Percentiles rank a stretch among this genome's conserved stretches.
Evolutionary conservation across 139 green algal genomes (phyloP).

Genomic region (Pleodorina starrii): DNA sequence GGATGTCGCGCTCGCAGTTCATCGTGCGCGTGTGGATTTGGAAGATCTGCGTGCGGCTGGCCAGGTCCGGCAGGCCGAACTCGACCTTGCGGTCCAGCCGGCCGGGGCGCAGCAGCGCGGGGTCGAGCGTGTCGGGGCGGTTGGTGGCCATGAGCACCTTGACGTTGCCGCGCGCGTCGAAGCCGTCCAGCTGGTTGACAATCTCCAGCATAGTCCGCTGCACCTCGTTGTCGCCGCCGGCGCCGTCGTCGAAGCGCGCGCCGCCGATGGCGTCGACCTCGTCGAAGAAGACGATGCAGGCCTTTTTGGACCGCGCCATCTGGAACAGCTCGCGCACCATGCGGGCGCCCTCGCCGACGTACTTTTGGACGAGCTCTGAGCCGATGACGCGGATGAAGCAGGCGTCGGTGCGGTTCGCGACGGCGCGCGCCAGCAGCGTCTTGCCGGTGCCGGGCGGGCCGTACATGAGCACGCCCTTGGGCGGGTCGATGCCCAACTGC

Average conservation of each 20-base stretch:
- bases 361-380: slow-evolving; percentile 99
- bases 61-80: slow-evolving; percentile 97
- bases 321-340: slow-evolving; percentile 98
- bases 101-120: slow-evolving; percentile 95
- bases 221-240: slow-evolving; percentile 99
- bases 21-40: slow-evolving; percentile 98
- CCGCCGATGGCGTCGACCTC: slow-evolving; percentile 98
- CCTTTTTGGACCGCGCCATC: slow-evolving; percentile 98
- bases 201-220: slow-evolving; percentile 99
- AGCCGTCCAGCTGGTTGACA: slow-evolving; percentile 99
- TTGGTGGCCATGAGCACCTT: slow-evolving; percentile 99
- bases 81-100: slow-evolving; percentile 98
- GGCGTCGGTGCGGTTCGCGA: slow-evolving; percentile 98
- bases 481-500: slow-evolving; percentile 97
- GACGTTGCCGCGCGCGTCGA: slow-evolving; percentile 98
- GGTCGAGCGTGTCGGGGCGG: slow-evolving; percentile 97
- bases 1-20: slow-evolving; percentile 97
- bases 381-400: slow-evolving; percentile 99
- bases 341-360: slow-evolving; percentile 97
- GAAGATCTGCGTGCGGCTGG: slow-evolving; percentile 97
- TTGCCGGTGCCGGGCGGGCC: slow-evolving; percentile 88
- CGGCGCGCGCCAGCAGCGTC: slow-evolving; percentile 96
- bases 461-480: slow-evolving; percentile 82
- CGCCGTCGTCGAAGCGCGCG: slow-evolving; percentile 95
- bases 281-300: slow-evolving; percentile 99